Base-by-base conservation (phyloP, 1,284 basidiomycete species). In the Singerocomus rubriflavus region DNA sequence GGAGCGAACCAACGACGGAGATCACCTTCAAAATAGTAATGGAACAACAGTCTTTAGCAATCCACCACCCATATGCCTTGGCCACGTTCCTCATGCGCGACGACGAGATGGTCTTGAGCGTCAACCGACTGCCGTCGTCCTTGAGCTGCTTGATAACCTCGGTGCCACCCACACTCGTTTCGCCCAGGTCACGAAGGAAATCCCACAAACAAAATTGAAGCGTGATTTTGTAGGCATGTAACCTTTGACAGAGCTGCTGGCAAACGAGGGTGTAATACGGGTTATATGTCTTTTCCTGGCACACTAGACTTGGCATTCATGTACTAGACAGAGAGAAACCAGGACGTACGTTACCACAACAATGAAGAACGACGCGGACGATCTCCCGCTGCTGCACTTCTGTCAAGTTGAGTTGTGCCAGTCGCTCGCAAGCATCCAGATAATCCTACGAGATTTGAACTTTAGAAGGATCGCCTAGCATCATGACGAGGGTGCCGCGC, bases 131-230 rank as follows among this genome's bases (percentile, higher is more conserved):
- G n/a, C 59, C 68, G 27, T 75, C 75, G 21, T 79, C 80, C 54
- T 75, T 74, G 32, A 81, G 65, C 52, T 74, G 81, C 63, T 88
- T 89, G 58, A 92, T 75, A 43, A 91, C 75, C 59, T 88, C 89
- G 0, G 79, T 78, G 3, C 93, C 93, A 2, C 93, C 93, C 30
- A 95, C 90, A 35, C 73, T 78, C 14, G 75, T 81, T 69, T 98
- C 92, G 14, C 93, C 94, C 29, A 99, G 74, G 55, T 93, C 91
- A 10, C 96, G 87, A 32, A 99, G 72, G 64, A 98, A 95, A 68
- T 99, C 97, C 97, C 97, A 99, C 7, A 99, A 73, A 59, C 87
- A 93, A 70, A 93, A 99, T 65, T 98, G 97, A 36, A 99, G 74
- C 0, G 97, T 98, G 59, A 99, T 88, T 57, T 85, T 88, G 71